Conservation (phyloP, 2,329 filamentous ascomycete species). For the Tolypocladium cylindrosporum region DNA sequence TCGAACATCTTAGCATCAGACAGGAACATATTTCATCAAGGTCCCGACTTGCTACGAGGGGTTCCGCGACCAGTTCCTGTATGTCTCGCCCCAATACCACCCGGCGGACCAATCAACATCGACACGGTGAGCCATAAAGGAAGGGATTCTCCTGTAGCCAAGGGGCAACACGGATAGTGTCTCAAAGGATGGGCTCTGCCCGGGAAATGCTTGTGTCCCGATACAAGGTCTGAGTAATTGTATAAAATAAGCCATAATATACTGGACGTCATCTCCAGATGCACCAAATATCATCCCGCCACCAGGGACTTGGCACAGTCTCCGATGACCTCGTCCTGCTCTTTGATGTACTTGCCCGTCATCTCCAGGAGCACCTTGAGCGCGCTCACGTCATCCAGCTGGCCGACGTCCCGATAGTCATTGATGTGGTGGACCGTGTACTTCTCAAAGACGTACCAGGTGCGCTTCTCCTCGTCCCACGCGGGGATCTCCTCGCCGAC, state of each 20-base stretch:
- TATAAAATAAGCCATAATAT: not conserved
- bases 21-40: no score
- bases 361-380: not conserved
- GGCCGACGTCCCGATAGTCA: not conserved
- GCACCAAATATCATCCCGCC: not conserved
- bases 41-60: no score
- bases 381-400: not conserved
- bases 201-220: no score
- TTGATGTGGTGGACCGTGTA: not conserved
- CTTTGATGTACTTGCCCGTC: not conserved
- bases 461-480: slow-evolving; percentile 4
- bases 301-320: not conserved
- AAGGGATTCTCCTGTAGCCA: no score
- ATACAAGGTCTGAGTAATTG: no score
- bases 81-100: no score
- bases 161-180: no score
- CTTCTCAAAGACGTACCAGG: not conserved
- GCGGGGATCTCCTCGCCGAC: slow-evolving; percentile 3
- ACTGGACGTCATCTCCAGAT: not conserved
- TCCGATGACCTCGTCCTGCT: not conserved
- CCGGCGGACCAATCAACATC: no score
- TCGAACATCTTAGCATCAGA: no score
- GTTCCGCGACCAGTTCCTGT: no score
- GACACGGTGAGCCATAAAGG: no score
- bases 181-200: no score